Evolutionary conservation across 129 eudicot genomes (phyloP), one percentile per base, ranked within the genome.

Genomic region (Kitagawia praeruptora): DNA sequence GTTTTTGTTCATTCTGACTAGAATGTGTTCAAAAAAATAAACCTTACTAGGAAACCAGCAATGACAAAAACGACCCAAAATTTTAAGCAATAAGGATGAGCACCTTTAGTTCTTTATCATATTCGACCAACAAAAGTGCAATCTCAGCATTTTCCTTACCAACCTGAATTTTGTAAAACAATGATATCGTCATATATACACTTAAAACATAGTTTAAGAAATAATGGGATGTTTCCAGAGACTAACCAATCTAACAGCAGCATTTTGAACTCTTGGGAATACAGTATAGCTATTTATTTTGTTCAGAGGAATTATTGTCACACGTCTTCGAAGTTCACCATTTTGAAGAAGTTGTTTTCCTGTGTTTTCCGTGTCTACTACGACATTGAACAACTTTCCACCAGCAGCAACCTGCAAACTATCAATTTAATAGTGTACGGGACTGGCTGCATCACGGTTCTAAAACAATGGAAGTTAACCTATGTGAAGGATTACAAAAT

Each of bases 101-200:
- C 75, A 91, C 98, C 92, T 88, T 85, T 67, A 92, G 82, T 79
- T 96, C 99, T 45, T 89, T 78, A 78, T 90, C 95, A 82, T 96
- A 92, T 83, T 91, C 99, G 64, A 96, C 98, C 80, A 96, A 77
- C 70, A 91, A 92, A 84, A 96, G 93, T 38, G 99, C 99, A 74
- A 96, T 90, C 83, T 90, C 96, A 69, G 99, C 99, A 86, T 96
- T 96, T 81, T 89, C 97, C 74, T 86, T 82, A 38, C 98, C 98
- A 66, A 95, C 97, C 98, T 96, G 86, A 86, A 47, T 78, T 9
- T 70, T 3, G 45, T 48, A 49, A 51, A 40, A 34, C 66, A 31
- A 70, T 47, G 39, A 27, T 21, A 34, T 51, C 67, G 46, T 73
- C 38, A 76, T 27, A 70, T 23, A 13, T 69, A 77, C 13, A 78